These are phyloP conservation scores for Fusarium zealandicum DNA, from an alignment of 2,329 filamentous ascomycete species.

Conservation along the genomic window DNA sequence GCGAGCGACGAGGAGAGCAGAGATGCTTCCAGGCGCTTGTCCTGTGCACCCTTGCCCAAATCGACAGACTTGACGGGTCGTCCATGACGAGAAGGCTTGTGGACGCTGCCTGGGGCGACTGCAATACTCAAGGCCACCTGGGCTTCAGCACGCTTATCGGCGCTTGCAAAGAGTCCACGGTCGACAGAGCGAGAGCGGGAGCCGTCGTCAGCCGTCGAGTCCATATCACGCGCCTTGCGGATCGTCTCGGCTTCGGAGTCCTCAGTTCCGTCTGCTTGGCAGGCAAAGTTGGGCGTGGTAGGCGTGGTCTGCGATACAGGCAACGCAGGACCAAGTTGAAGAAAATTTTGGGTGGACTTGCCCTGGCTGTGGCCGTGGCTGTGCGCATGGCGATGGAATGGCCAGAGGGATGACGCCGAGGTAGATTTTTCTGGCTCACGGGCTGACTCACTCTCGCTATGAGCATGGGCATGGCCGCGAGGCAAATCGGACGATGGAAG, in stretches of 20 bases:
- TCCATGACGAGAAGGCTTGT: constrained; percentile 51
- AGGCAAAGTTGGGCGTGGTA: constrained; percentile 49
- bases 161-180: constrained; percentile 62
- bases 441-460: constrained; percentile 39
- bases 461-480: constrained; percentile 37
- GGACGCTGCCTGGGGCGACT: constrained; percentile 67
- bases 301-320: constrained; percentile 43
- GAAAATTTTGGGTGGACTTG: constrained; percentile 47
- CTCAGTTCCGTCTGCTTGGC: constrained; percentile 49
- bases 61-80: constrained; percentile 58
- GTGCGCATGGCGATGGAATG: constrained; percentile 50
- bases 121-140: constrained; percentile 70
- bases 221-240: constrained; percentile 52
- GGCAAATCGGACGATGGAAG: constrained; percentile 41
- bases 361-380: constrained; percentile 53
- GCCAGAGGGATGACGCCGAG: constrained; percentile 40
- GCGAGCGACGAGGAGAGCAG: constrained; percentile 50
- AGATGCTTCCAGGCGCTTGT: constrained; percentile 46
- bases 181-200: constrained; percentile 70
- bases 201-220: constrained; percentile 52
- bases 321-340: constrained; percentile 47
- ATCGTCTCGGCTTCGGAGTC: constrained; percentile 47
- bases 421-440: constrained; percentile 36
- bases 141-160: constrained; percentile 70
- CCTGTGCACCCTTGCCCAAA: constrained; percentile 42